These are phyloP conservation scores for Heracleum sosnowskyi DNA, from an alignment of 129 eudicot genomes.

Conservation along the genomic window DNA sequence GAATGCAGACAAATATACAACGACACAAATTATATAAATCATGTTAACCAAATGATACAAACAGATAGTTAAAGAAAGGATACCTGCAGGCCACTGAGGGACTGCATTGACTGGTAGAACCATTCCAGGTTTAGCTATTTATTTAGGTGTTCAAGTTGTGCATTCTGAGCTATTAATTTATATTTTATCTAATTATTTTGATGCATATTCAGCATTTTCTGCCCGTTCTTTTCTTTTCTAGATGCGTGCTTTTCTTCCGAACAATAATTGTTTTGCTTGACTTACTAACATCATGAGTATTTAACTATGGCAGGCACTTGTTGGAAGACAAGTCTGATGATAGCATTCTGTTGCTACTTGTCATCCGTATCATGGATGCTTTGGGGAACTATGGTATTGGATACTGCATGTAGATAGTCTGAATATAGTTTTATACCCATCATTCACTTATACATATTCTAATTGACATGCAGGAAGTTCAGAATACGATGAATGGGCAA, in stretches of 20 bases:
- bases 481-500: too few species aligned
- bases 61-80: too few species aligned
- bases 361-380: too few species aligned
- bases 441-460: constrained; percentile 12
- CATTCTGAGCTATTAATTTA: neutral
- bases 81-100: too few species aligned
- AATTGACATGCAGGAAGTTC: constrained; percentile 59
- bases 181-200: too few species aligned
- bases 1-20: too few species aligned
- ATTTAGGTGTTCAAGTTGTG: neutral
- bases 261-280: neutral
- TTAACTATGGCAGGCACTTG: constrained; percentile 46
- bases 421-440: neutral
- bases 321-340: constrained; percentile 94
- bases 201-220: neutral
- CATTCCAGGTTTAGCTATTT: too few species aligned
- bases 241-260: neutral
- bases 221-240: neutral
- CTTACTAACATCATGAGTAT: constrained; percentile 9
- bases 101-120: too few species aligned
- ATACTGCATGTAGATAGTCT: constrained; percentile 7
- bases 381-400: constrained; percentile 74
- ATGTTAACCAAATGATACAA: too few species aligned
- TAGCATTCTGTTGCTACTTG: constrained; percentile 83
- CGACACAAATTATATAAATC: too few species aligned